Base-by-base conservation (phyloP, 805 yeast genomes). In the Metschnikowia orientalis region DNA sequence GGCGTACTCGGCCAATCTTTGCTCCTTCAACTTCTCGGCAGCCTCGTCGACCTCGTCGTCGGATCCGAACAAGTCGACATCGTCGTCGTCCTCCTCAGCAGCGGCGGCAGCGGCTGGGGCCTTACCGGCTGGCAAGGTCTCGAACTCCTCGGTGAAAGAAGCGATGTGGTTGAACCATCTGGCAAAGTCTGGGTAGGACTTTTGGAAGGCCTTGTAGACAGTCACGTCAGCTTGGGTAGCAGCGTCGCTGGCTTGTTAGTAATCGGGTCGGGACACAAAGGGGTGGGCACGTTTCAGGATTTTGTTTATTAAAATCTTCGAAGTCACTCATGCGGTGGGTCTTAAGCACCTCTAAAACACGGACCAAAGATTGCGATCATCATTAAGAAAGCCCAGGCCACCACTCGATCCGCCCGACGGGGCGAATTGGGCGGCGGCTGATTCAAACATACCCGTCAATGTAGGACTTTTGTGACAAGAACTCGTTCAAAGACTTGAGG, bases 91-190 rank as follows among this genome's bases (percentile, higher is more conserved):
- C 44, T 71, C 77, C 42, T 71, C 78, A 35, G 76, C 77, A 41
- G 75, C 77, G 30, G 60, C 54, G 24, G 66, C 60, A 45, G 67
- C 56, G 51, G 75, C 72, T 56, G 81, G 77, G 41, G 73, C 81
- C 39, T 67, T 60, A 52, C 80, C 94, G 54, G 90, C 87, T 69
- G 95, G 94, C 61, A 83, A 74, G 45, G 81, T 56, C 48, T 70
- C 77, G 60, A 87, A 87, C 67, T 87, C 95, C 56, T 76, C 87
- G 51, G 88, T 73, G 79, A 79, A 84, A 44, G 96, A 80, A 66
- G 95, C 92, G 62, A 90, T 83, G 84, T 90, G 97, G 82, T 86
- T 86, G 79, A 83, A 87, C 97, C 97, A 92, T 79, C 97, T 89
- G 63, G 95, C 71, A 63, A 88, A 88, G 69, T 84, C 81, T 68